Evolutionary conservation across 345 rosid genomes (phyloP), one percentile per base, ranked within the genome.

Genomic region (Chamaenerion angustifolium): DNA sequence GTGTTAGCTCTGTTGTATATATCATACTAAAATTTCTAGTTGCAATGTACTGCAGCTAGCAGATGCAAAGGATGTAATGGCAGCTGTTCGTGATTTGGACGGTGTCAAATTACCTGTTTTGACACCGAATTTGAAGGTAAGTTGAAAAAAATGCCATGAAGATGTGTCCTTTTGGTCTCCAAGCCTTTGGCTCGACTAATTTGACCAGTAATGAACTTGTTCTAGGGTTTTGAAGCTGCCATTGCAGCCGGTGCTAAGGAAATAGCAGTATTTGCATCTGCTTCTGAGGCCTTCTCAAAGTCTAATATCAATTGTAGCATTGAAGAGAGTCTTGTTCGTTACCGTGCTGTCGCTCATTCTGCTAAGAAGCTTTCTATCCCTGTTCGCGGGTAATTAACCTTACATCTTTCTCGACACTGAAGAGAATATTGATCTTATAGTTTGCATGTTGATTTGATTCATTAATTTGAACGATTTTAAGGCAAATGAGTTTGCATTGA

Each of bases 241-340:
- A 53, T 79, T 60, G 87, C 87, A 46, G 82, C 87, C 17, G 87
- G 93, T 60, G 84, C 87, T 31, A 80, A 73, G 69, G 93, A 83
- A 73, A 71, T 83, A 46, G 87, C 80, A 18, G 56, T 83, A 51
- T 83, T 79, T 80, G 93, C 87, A 56, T 79, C 93, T 48, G 93
- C 93, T 73, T 83, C 87, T 0, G 87, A 83, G 64, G 72, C 82
- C 12, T 83, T 83, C 62, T 83, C 93, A 8, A 79, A 75, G 71
- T 77, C 84, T 44, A 83, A 83, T 66, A 83, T 83, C 45, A 83
- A 83, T 55, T 77, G 93, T 42, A 80, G 82, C 76, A 73, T 77
- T 37, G 77, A 75, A 71, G 93, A 77, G 60, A 83, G 93, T 61
- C 80, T 83, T 66, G 70, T 52, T 50, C 87, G 84, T 51, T 83